phyloP scores from a whole-genome alignment of 2,329 filamentous ascomycete species.

The Xylariaceae sp. region DNA sequence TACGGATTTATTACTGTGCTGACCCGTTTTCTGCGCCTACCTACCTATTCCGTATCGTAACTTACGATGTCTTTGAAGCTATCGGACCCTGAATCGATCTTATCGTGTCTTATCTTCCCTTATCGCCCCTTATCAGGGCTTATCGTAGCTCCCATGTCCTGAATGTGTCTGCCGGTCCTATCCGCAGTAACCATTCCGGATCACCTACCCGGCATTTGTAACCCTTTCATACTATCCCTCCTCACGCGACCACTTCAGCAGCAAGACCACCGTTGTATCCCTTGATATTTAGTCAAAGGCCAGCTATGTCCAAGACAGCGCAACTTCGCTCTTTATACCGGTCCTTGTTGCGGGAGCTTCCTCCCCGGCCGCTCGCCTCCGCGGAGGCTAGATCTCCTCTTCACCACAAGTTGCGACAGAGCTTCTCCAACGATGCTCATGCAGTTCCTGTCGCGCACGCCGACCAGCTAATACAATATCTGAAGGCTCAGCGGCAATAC shows the following conservation, averaged over 20 bases:
- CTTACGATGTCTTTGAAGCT: background rate
- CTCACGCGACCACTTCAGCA: background rate
- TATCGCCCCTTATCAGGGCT: background rate
- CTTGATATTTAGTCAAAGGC: background rate
- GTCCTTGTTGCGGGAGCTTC: slow-evolving; percentile 81
- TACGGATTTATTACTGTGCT: background rate
- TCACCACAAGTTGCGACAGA: slow-evolving; percentile 61
- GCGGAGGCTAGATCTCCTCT: slow-evolving; percentile 56
- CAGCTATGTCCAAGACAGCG: slow-evolving; percentile 38
- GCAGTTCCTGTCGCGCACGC: slow-evolving; percentile 44
- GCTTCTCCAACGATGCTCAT: slow-evolving; percentile 44
- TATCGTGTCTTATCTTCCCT: background rate
- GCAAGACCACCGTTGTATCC: background rate
- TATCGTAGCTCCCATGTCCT: background rate
- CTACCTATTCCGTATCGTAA: background rate
- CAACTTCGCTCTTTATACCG: slow-evolving; percentile 77
- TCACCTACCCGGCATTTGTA: background rate
- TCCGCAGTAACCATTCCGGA: no score
- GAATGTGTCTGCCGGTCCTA: no score
- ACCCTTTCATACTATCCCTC: background rate
- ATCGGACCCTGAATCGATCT: background rate
- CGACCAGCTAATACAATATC: slow-evolving; percentile 75
- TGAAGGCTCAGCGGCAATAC: slow-evolving; percentile 81
- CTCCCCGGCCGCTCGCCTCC: slow-evolving; percentile 57
- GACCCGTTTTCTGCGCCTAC: background rate